phyloP scores from a whole-genome alignment of 2,329 filamentous ascomycete genomes.

The Microdochium trichocladiopsis region DNA sequence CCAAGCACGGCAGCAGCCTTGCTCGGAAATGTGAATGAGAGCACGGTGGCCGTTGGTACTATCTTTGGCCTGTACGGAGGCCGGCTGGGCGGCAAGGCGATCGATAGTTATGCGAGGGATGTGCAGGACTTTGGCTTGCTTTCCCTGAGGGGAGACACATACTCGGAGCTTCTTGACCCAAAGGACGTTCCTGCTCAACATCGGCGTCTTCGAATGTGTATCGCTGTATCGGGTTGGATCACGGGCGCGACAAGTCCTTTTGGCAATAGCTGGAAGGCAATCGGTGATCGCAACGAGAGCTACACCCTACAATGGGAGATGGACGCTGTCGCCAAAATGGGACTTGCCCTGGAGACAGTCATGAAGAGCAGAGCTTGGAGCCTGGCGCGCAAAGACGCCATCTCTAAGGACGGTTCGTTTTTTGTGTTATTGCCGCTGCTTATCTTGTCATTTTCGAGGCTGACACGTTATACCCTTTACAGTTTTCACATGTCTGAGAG shows the following conservation, averaged over 20 bases:
- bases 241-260: constrained; percentile 39
- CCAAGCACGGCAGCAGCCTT: constrained; percentile 69
- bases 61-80: constrained; percentile 90
- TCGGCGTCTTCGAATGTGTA: constrained; percentile 70
- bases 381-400: constrained; percentile 49
- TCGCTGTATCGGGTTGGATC: constrained; percentile 79
- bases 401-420: background rate
- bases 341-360: constrained; percentile 68
- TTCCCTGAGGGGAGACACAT: constrained; percentile 52
- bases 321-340: constrained; percentile 69
- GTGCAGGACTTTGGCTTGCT: constrained; percentile 86
- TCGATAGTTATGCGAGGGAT: constrained; percentile 81
- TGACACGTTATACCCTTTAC: constrained; percentile 8
- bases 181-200: constrained; percentile 46
- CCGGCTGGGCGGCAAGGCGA: constrained; percentile 75
- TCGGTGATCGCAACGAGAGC: constrained; percentile 67
- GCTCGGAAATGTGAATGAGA: constrained; percentile 73
- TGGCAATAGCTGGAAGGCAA: constrained; percentile 55
- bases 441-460: too few relatives aligned
- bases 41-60: constrained; percentile 70
- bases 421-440: too few relatives aligned
- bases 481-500: constrained; percentile 51
- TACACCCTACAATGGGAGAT: constrained; percentile 84
- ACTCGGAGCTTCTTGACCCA: constrained; percentile 37
- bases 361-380: constrained; percentile 77